These are phyloP conservation scores for Terfezia boudieri DNA, from an alignment of 495 filamentous ascomycete genomes.

Conservation along the genomic window DNA sequence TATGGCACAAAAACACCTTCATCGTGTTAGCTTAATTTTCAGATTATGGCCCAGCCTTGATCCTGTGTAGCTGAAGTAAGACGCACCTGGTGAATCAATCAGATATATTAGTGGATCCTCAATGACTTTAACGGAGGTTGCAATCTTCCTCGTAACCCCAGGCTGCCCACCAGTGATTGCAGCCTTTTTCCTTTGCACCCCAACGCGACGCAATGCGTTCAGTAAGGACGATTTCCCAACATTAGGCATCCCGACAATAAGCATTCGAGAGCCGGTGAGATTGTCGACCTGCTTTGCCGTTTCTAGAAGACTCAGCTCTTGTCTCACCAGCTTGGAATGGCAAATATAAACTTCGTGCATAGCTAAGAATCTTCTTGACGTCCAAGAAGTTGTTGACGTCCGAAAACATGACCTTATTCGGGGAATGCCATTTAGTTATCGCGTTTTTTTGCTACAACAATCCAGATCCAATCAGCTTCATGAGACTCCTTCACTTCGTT, in stretches of 20 bases:
- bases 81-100: slow-evolving; percentile 36
- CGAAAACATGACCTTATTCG: slow-evolving; percentile 42
- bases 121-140: slow-evolving; percentile 60
- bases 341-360: slow-evolving; percentile 25
- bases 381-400: slow-evolving; percentile 28
- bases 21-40: background rate
- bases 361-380: slow-evolving; percentile 32
- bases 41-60: background rate
- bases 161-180: slow-evolving; percentile 67
- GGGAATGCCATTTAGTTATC: slow-evolving; percentile 36
- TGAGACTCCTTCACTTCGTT: background rate
- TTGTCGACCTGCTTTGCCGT: slow-evolving; percentile 22
- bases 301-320: background rate
- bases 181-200: slow-evolving; percentile 44
- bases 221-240: slow-evolving; percentile 80
- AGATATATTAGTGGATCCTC: slow-evolving; percentile 39
- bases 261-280: slow-evolving; percentile 47
- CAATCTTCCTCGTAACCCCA: slow-evolving; percentile 71
- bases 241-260: slow-evolving; percentile 95
- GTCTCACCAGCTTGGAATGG: no score
- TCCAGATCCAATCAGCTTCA: background rate
- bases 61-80: background rate
- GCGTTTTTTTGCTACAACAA: slow-evolving; percentile 24
- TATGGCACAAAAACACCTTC: slow-evolving; percentile 78
- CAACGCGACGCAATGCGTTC: slow-evolving; percentile 53